Evolutionary conservation across 306 rosid genomes (phyloP), one percentile per base, ranked within the genome.

Genomic region (Casuarina cunninghamiana): DNA sequence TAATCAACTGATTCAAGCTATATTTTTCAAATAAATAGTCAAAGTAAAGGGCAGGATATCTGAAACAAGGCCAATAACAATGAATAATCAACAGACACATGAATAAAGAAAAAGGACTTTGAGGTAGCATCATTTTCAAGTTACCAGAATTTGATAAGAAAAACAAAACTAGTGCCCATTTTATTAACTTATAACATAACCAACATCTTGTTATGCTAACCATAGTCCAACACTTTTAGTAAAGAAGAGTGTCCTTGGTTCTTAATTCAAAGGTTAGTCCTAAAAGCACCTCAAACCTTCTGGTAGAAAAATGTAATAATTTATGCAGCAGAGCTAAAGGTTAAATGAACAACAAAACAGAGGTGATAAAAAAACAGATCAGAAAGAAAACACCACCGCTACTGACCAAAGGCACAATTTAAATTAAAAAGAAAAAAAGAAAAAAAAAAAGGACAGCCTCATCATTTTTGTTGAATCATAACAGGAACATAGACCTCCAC

Each of bases 1-100:
- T 49, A 70, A 79, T 76, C 74, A 51, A 58, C 82, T 66, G 67
- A 10, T 8, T 49, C 57, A 63, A 74, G 69, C 66, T 81, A 69
- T 39, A 72, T 62, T 57, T 21, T 35, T 3, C 60, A 15, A 9
- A 44, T 9, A 82, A 79, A 70, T 35, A 72, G 67, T 51, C 55
- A 73, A 77, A 44, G 61, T 71, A 73, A 71, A 84, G 77, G 67
- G 50, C n/a, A 32, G n/a, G 48, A 51, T 45, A 69, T 68, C 68
- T 43, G 49, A 3, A 39, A 5, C 42, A 53, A 7, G 77, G 69
- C 48, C 9, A 72, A 79, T 57, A 78, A 45, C 74, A 81, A 41
- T 35, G 70, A 38, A 67, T n/a, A 51, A 17, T 53, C 54, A 75
- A 57, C 17, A 17, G 44, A 35, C 15, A 49, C 63, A 45, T 65